Base-by-base conservation (phyloP, 202 grass and related monocot species). In the Bolboschoenoplectus hybrid region DNA sequence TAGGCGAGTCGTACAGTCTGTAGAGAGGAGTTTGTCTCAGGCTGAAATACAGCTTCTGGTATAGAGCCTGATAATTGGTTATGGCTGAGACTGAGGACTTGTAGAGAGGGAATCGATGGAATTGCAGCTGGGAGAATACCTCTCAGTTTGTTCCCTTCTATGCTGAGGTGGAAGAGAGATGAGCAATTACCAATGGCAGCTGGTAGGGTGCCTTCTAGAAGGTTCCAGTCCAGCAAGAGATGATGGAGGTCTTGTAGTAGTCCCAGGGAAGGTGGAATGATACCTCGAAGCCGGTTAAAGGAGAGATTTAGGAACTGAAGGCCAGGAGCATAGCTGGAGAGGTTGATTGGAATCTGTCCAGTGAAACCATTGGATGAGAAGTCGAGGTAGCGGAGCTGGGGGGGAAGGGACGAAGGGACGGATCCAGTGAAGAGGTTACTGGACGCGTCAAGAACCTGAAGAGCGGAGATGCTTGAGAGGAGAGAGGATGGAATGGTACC, bases 171-270 rank as follows among this genome's bases (percentile, higher is more conserved):
- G 82, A 91, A 81, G 66, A 98, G 91, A 60, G 90, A 58, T 16
- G 90, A 91, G 74, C 96, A 98, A 82, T 94, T 98, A 44, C 91
- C 89, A 40, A 98, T 87, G 55, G 94, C 86, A 16, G 93, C 88
- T 0, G 93, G 93, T 45, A 98, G 92, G 56, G 96, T 93, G 1
- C 96, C 96, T 64, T 98, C 93, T 34, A 98, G 91, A 10, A 92
- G 89, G 91, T 98, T 98, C 36, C 90, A 91, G n/a, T 98, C 96
- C 12, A 98, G 87, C 87, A 88, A 96, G 47, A 98, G 91, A 85
- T 92, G 92, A 64, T 89, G 89, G 55, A 98, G 90, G 80, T 89
- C 65, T 81, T 92, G 89, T 63, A 98, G 64, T 7, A 77, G 32
- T 8, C 89, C 96, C 5, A 98, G 86, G 45, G 89, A 89, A 32